Percentiles rank a stretch among this genome's conserved stretches.
Evolutionary conservation across 2,329 filamentous ascomycete species (phyloP).

Genomic region (Aspergillus sp.): DNA sequence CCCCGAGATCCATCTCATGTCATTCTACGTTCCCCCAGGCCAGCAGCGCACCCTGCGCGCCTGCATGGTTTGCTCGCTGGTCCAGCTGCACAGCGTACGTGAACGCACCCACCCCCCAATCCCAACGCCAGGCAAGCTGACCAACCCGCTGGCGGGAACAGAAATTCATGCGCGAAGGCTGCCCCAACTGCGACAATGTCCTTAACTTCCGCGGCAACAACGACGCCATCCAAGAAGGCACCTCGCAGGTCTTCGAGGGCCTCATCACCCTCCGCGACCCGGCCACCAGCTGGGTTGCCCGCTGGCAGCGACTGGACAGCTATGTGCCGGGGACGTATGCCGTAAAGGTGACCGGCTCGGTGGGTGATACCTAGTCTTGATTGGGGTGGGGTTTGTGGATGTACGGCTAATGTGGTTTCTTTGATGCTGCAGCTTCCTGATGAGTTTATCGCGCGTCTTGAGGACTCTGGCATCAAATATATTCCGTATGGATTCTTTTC

Average conservation of each 20-base stretch:
- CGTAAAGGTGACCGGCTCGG: conserved; percentile 84
- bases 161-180: conserved; percentile 84
- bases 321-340: conserved; percentile 91
- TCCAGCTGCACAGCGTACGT: conserved; percentile 73
- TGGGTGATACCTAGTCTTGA: conserved; percentile 32
- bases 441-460: conserved; percentile 54
- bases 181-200: conserved; percentile 94
- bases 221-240: conserved; percentile 87
- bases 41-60: conserved; percentile 87
- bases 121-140: background rate
- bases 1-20: conserved; percentile 25
- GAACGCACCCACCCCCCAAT: background rate
- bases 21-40: conserved; percentile 67
- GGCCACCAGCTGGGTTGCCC: conserved; percentile 87
- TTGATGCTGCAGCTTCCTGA: conserved; percentile 48
- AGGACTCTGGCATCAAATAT: conserved; percentile 60
- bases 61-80: conserved; percentile 98
- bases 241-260: conserved; percentile 93
- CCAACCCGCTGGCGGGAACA: conserved; percentile 32
- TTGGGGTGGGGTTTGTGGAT: background rate
- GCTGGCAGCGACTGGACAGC: conserved; percentile 86
- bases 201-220: conserved; percentile 75
- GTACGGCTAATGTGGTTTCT: background rate
- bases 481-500: conserved; percentile 50
- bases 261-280: conserved; percentile 82